phyloP scores from a whole-genome alignment of 495 filamentous ascomycete genomes.

The Xylaria scruposa region DNA sequence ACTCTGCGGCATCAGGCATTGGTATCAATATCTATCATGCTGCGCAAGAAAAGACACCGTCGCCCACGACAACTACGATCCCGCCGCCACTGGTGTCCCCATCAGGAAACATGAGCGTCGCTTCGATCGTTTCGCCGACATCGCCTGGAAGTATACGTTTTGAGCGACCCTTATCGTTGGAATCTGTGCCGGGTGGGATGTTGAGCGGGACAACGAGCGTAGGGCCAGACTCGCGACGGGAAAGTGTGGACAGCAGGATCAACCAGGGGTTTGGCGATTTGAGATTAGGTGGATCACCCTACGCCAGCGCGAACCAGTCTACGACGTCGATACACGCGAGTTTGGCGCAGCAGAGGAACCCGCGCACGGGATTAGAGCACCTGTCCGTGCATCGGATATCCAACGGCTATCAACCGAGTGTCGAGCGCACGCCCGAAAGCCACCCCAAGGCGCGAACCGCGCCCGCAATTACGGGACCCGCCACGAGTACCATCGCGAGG shows the following conservation, averaged over 20 bases:
- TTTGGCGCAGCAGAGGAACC: slow-evolving; percentile 59
- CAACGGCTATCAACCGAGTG: slow-evolving; percentile 66
- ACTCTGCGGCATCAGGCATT: slow-evolving; percentile 56
- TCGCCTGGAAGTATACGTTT: slow-evolving; percentile 50
- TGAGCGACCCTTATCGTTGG: slow-evolving; percentile 53
- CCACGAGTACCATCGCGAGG: slow-evolving; percentile 77
- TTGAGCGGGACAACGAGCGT: slow-evolving; percentile 32
- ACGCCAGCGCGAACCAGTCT: slow-evolving; percentile 77
- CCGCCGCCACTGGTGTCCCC: slow-evolving; percentile 56
- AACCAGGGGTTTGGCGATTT: slow-evolving; percentile 74
- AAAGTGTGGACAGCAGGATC: slow-evolving; percentile 79
- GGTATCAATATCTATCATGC: slow-evolving; percentile 54
- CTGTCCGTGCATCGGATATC: slow-evolving; percentile 62
- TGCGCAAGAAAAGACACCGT: slow-evolving; percentile 59
- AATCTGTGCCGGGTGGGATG: slow-evolving; percentile 40
- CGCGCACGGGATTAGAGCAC: slow-evolving; percentile 50
- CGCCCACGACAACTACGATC: slow-evolving; percentile 50
- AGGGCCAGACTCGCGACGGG: slow-evolving; percentile 64
- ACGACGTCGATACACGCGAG: slow-evolving; percentile 71
- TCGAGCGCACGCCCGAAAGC: slow-evolving; percentile 59
- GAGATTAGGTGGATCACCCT: slow-evolving; percentile 70
- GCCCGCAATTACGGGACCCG: slow-evolving; percentile 77
- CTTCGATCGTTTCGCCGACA: slow-evolving; percentile 63
- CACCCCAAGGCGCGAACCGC: slow-evolving; percentile 65
- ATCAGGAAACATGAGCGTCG: slow-evolving; percentile 60